Conservation (phyloP, 768 basidiomycete genomes). For the Epithele typhae region DNA sequence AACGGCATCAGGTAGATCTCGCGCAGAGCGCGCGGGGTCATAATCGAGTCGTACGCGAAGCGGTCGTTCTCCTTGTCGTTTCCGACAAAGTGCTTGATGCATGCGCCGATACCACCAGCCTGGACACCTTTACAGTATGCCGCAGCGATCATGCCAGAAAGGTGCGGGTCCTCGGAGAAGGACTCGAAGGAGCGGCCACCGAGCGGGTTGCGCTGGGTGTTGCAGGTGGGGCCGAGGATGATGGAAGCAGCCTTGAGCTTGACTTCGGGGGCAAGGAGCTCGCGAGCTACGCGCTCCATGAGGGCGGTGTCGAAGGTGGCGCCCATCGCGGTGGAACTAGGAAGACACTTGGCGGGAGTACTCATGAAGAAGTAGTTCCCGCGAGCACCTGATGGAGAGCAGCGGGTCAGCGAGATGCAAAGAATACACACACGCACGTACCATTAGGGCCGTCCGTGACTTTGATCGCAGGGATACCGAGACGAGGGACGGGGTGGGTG, state of each 20-base stretch:
- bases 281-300: constrained; percentile 55
- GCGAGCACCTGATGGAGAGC: constrained; percentile 39
- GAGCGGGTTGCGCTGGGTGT: constrained; percentile 76
- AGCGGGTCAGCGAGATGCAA: not conserved
- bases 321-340: constrained; percentile 70
- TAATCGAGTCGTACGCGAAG: constrained; percentile 51
- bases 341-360: constrained; percentile 75
- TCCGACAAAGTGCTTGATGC: constrained; percentile 79
- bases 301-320: constrained; percentile 71
- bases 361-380: constrained; percentile 80
- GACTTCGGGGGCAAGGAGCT: constrained; percentile 67
- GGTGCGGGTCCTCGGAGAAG: constrained; percentile 74
- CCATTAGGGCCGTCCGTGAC: constrained; percentile 83
- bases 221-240: constrained; percentile 77
- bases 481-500: constrained; percentile 57
- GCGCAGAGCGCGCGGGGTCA: constrained; percentile 48
- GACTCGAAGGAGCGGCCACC: constrained; percentile 67
- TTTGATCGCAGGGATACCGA: constrained; percentile 71
- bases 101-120: constrained; percentile 65
- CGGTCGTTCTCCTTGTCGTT: constrained; percentile 85
- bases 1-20: constrained; percentile 63
- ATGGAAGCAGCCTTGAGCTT: constrained; percentile 66
- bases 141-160: constrained; percentile 67
- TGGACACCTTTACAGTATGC: constrained; percentile 78
- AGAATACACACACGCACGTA: constrained; percentile 21